Base-by-base conservation (phyloP, 306 rosid genomes). In the Vigna hirtella region DNA sequence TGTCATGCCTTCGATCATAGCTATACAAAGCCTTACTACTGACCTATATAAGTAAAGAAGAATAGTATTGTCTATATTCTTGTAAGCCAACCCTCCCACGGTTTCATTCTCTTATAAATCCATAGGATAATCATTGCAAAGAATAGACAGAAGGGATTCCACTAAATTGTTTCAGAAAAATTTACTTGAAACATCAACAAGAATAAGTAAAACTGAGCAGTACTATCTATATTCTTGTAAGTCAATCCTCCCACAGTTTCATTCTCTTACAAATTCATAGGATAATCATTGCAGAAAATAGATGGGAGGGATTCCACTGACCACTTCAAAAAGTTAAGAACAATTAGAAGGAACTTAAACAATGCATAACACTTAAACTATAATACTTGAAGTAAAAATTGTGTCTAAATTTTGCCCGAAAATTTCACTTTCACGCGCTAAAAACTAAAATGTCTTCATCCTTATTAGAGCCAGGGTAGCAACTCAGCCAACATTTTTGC, bases 171-270 rank as follows among this genome's bases (percentile, higher is more conserved):
- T 53, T 72, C 32, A 55, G 77, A 55, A 55, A 72, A 6, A 16
- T 18, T 52, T 53, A 34, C 28, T 2, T 24, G 28, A 24, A 24
- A 24, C 28, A 1, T 24, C 28, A 24, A 24, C 28, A 34, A 28
- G 36, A 1, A 24, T 24, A 24, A 24, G 28, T 15, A 52, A 14
- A 76, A 14, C 20, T 18, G 59, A 48, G 79, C 11, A 6, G 43
- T 53, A 52, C 56, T 38, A 34, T 61, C 48, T 24, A 6, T 61
- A 61, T 74, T 32, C 48, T 74, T 47, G 61, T 47, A 75, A 74
- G 70, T 61, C 70, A 43, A 74, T 26, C 17, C 36, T 13, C 22
- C 34, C 20, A 13, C 51, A 50, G 63, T 34, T 63, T 32, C 59
- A 48, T n/a, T 63, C 36, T 47, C 24, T 32, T 32, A 38, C 22